A percentile compares a stretch with the other conserved stretches of the same genome.
Conservation (phyloP, 768 basidiomycete genomes). For the Mycena kentingensis region DNA sequence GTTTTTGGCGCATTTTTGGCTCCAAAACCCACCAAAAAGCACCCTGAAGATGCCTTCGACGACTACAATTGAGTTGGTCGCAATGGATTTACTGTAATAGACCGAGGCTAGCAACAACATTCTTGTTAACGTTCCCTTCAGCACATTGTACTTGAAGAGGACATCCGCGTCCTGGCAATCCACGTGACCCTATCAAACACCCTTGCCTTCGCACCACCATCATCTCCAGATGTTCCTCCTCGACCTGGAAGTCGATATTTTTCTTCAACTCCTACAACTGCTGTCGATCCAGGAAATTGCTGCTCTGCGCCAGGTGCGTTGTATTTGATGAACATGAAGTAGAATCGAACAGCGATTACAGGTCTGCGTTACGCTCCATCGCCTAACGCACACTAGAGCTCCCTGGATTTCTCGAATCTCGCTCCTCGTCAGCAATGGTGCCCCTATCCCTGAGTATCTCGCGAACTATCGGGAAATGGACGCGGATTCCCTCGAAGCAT, state of each 20-base stretch:
- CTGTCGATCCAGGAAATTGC: not conserved
- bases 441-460: not conserved
- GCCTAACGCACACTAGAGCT: not conserved
- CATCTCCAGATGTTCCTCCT: not conserved
- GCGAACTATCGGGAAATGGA: not conserved
- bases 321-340: not conserved
- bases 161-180: too few species aligned
- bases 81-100: too few species aligned
- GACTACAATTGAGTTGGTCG: too few species aligned
- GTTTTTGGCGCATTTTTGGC: too few species aligned
- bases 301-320: not conserved
- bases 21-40: too few species aligned
- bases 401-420: not conserved
- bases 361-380: not conserved
- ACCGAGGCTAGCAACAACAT: too few species aligned
- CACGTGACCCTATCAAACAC: too few species aligned
- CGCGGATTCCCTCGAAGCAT: not conserved
- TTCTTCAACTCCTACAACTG: not conserved
- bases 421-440: not conserved
- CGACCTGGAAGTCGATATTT: not conserved
- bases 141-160: too few species aligned
- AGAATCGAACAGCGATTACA: not conserved
- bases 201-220: too few species aligned
- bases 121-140: too few species aligned
- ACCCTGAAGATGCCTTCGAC: too few species aligned